A percentile compares a stretch with the other conserved stretches of the same genome.
Conservation (phyloP, 441 rosid species). For the Macaranga tanarius region DNA sequence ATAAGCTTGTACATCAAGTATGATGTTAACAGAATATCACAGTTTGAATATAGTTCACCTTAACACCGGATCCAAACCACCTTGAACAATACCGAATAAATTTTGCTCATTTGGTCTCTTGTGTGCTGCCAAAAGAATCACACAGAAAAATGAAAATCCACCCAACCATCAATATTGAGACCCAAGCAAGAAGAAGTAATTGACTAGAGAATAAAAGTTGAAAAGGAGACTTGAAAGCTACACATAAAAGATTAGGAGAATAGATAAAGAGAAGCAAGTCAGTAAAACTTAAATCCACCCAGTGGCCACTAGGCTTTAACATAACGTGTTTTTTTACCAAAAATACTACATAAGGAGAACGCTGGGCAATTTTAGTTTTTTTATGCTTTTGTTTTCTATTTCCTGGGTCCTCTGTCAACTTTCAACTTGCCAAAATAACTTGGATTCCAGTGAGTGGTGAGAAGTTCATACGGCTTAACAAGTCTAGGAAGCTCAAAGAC, state of each 20-base stretch:
- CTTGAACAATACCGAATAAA: constrained; percentile 77
- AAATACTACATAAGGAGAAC: not conserved
- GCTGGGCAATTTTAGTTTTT: not conserved
- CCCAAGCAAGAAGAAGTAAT: not conserved
- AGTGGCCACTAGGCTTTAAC: not conserved
- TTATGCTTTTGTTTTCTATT: not conserved
- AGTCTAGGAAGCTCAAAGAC: not conserved
- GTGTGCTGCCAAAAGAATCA: constrained; percentile 49
- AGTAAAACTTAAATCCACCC: not conserved
- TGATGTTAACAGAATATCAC: constrained; percentile 10
- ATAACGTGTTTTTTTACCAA: no score
- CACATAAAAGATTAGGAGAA: not conserved
- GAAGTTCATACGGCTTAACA: constrained; percentile 8
- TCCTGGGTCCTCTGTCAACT: not conserved
- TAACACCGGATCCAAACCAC: constrained; percentile 67
- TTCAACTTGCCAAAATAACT: not conserved
- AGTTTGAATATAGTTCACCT: constrained; percentile 41
- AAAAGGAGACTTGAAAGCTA: not conserved
- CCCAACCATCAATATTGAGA: constrained; percentile 4
- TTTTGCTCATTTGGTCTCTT: constrained; percentile 66
- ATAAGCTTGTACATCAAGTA: not conserved
- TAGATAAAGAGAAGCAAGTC: not conserved
- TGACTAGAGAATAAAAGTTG: not conserved
- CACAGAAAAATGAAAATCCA: not conserved
- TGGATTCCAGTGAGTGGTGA: not conserved